These are phyloP conservation scores for Coemansia asiatica DNA, from an alignment of 192 early-diverging fungal genomes.

Conservation along the genomic window DNA sequence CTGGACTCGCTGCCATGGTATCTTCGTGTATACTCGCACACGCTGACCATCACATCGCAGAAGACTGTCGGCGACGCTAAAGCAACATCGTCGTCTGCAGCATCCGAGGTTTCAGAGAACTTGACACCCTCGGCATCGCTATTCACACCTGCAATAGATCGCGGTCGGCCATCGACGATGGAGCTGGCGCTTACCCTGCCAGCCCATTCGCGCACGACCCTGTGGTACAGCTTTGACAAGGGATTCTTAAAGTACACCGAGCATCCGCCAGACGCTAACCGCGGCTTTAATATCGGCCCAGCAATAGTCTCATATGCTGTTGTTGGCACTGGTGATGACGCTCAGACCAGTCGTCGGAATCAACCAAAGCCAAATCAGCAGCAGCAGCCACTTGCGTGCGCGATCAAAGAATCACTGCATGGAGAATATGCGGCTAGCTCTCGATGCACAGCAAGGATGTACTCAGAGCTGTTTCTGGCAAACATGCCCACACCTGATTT, in stretches of 20 bases:
- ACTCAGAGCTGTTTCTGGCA: slow-evolving; percentile 84
- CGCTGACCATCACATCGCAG: slow-evolving; percentile 60
- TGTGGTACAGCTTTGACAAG: slow-evolving; percentile 85
- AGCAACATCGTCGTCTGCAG: slow-evolving; percentile 2
- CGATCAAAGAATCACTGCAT: slow-evolving; percentile 12
- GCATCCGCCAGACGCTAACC: slow-evolving; percentile 93
- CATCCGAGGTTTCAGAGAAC: background rate
- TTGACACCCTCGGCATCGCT: background rate
- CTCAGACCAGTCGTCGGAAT: background rate
- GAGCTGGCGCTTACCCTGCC: slow-evolving; percentile 74
- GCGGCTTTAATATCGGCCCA: slow-evolving; percentile 89
- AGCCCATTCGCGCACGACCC: slow-evolving; percentile 62
- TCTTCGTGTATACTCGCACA: slow-evolving; percentile 87
- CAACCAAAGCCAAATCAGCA: background rate
- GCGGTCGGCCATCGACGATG: slow-evolving; percentile 76
- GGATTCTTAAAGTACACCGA: slow-evolving; percentile 94
- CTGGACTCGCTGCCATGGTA: slow-evolving; percentile 90
- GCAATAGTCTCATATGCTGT: slow-evolving; percentile 58
- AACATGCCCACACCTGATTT: slow-evolving; percentile 96
- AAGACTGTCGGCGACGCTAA: background rate
- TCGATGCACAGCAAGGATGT: slow-evolving; percentile 58
- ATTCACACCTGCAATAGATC: slow-evolving; percentile 75
- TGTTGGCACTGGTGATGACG: slow-evolving; percentile 16
- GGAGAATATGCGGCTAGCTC: background rate
- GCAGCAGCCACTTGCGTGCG: slow-evolving; percentile 20